Evolutionary conservation across 2,329 filamentous ascomycete species (phyloP), one percentile per base, ranked within the genome.

Genomic region (Cytospora mali): DNA sequence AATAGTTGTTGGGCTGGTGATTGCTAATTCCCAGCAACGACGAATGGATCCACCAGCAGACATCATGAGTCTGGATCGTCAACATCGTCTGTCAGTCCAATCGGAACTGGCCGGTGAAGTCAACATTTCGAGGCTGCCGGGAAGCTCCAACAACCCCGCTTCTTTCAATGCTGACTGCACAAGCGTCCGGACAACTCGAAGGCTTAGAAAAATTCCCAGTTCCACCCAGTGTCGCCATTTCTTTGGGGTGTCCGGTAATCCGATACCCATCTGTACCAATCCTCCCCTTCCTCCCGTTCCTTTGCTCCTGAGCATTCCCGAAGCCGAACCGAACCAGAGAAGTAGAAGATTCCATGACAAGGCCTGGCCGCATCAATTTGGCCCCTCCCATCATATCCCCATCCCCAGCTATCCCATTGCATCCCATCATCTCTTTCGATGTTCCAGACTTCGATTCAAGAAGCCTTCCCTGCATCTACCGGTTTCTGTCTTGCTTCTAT

Each of bases 311-410:
- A n/a, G n/a, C n/a, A n/a, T n/a, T n/a, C n/a, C n/a, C n/a, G n/a
- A n/a, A n/a, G n/a, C n/a, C n/a, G n/a, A n/a, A n/a, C n/a, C 27
- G 50, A 54, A 54, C 27, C 31, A 50, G 35, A n/a, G 50, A 60
- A 54, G 42, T 27, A n/a, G 50, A 60, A 54, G 42, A 60, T 31
- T 60, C 51, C 53, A 54, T 51, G 42, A 42, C 57, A 29, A n/a
- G 23, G 57, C 57, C 57, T 48, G 42, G 50, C 49, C 57, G 35
- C 57, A 33, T 54, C 49, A 35, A 52, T 27, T 21, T 18, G 35
- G 28, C 21, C 57, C 29, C 25, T 48, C 50, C 29, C 46, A 29
- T 21, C 23, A 3, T 33, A 33, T n/a, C n/a, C n/a, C n/a, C n/a
- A n/a, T n/a, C n/a, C n/a, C n/a, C n/a, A n/a, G n/a, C n/a, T n/a